Conservation (phyloP, 1,284 basidiomycete genomes). For the Leccinum griseonigrum region DNA sequence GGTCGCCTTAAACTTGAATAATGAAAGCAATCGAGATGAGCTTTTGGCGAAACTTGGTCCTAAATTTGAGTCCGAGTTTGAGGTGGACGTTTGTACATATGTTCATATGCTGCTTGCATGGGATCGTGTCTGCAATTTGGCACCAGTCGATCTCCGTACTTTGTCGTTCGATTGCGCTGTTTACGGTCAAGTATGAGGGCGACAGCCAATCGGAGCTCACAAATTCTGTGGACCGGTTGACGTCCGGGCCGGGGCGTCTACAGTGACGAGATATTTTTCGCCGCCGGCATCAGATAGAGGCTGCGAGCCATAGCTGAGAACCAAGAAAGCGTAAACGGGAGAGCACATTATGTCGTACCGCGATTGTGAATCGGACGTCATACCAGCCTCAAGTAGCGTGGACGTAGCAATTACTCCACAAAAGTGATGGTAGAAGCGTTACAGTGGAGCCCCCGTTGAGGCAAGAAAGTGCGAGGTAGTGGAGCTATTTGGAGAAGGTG, state of each 20-base stretch:
- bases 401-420: neutral
- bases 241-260: neutral
- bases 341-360: neutral
- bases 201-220: neutral
- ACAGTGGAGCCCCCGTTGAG: neutral
- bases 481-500: neutral
- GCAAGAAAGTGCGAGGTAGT: neutral
- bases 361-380: neutral
- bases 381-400: neutral
- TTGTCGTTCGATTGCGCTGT: neutral
- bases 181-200: neutral
- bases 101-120: neutral
- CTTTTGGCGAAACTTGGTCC: neutral
- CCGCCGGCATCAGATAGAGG: neutral
- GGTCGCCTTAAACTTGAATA: neutral
- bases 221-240: neutral
- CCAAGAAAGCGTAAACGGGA: neutral
- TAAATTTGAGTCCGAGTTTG: neutral
- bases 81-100: neutral
- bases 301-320: too few relatives aligned
- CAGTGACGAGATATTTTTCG: neutral
- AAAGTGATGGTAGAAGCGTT: neutral
- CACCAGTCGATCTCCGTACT: neutral
- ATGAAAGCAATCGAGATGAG: neutral
- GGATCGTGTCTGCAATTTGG: neutral